Base-by-base conservation (phyloP, 2,329 filamentous ascomycete genomes). In the Geoglossum cookeanum region DNA sequence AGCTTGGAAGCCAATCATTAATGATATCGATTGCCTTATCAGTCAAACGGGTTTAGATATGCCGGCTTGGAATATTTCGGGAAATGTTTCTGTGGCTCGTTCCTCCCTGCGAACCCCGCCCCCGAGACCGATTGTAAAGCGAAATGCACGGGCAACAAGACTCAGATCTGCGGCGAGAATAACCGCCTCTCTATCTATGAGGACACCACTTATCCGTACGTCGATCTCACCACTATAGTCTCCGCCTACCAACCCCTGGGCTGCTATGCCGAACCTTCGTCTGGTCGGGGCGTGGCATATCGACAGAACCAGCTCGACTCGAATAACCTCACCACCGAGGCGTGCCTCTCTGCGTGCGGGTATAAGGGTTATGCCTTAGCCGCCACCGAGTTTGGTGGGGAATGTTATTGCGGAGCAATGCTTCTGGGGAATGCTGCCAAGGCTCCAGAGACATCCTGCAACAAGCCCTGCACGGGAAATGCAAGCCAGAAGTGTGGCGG, bases 381-480 rank as follows among this genome's bases (percentile, higher is more conserved):
- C 37, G 72, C 71, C 47, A 61, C 71, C 6, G 66, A 69, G 59
- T 66, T 63, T 59, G 68, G 64, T n/a, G 63, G 65, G 54, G 66
- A 72, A 61, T 72, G 70, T 60, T 71, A 70, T 61, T 75, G 72
- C 63, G 67, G 69, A 55, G 66, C 65, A 48, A 65, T 66, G 1
- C 63, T 72, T 17, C 63, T 63, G 4, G 65, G 67, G 45, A 62
- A 61, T 35, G 67, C 67, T 9, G 27, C 37, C 15, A 39, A 53
- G 33, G 57, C 44, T 22, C 55, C 52, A 13, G 49, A 44, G 59
- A 55, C 57, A 56, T 57, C 64, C 29, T 70, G 68, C 60, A 65
- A 67, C 47, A 63, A 62, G 56, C 61, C 64, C 9, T 71, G 70
- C 61, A 64, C 61, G n/a, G 70, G 68, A 30, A 61, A 71, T 58